Conservation (phyloP, 2,329 filamentous ascomycete species). For the Cercospora canescens region DNA sequence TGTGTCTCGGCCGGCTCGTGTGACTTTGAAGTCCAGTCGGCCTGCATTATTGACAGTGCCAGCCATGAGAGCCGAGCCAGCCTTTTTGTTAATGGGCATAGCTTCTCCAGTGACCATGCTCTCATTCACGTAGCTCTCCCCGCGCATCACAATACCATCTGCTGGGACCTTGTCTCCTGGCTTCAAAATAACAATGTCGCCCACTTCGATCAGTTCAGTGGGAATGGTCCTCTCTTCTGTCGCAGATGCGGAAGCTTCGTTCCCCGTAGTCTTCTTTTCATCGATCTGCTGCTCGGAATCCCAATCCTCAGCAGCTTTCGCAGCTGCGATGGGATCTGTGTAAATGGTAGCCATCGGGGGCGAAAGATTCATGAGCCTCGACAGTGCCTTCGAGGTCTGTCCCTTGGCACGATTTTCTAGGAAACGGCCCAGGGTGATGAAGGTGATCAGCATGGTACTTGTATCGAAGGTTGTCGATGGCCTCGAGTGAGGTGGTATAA, state of each 20-base stretch:
- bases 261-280: conserved; percentile 37
- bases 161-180: conserved; percentile 97
- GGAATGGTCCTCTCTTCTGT: conserved; percentile 85
- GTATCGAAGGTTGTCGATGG: conserved; percentile 95
- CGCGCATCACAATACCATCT: conserved; percentile 81
- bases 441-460: conserved; percentile 96
- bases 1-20: conserved; percentile 87
- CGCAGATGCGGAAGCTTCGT: conserved; percentile 55
- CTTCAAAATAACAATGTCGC: conserved; percentile 87
- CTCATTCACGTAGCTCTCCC: conserved; percentile 92
- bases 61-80: conserved; percentile 78
- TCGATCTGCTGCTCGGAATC: conserved; percentile 50
- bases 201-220: conserved; percentile 90
- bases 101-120: conserved; percentile 99
- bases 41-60: conserved; percentile 95
- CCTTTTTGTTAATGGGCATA: conserved; percentile 88
- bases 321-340: conserved; percentile 86
- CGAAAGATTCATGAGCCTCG: conserved; percentile 89
- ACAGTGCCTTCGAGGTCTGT: conserved; percentile 91
- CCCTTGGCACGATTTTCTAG: conserved; percentile 94
- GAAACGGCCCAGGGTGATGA: conserved; percentile 87
- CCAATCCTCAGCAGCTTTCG: conserved; percentile 86
- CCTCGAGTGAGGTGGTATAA: conserved; percentile 72
- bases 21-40: conserved; percentile 88
- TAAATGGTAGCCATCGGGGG: conserved; percentile 98